Conservation (phyloP, 345 rosid species). For the Citrus medica region DNA sequence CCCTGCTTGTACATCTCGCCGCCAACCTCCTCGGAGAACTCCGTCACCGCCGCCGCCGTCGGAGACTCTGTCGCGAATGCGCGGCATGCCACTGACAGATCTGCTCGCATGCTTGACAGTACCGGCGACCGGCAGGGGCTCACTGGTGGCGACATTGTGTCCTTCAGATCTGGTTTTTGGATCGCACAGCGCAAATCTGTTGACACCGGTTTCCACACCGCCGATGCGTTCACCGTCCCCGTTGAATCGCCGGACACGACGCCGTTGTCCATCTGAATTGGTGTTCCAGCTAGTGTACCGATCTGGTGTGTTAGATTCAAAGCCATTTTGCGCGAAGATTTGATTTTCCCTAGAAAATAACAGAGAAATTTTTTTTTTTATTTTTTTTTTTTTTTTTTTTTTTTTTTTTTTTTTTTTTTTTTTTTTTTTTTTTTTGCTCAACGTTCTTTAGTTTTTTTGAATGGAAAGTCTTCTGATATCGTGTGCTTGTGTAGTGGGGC, state of each 20-base stretch:
- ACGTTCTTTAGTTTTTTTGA: not conserved
- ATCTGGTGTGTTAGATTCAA: slow-evolving; percentile 64
- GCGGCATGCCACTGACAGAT: slow-evolving; percentile 63
- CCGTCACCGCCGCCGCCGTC: slow-evolving; percentile 7
- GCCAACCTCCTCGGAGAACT: slow-evolving; percentile 12
- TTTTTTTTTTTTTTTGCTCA: too few species aligned
- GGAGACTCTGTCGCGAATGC: slow-evolving; percentile 42
- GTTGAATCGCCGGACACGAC: slow-evolving; percentile 30
- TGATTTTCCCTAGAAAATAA: slow-evolving; percentile 4
- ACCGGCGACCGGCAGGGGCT: slow-evolving; percentile 64
- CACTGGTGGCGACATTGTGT: slow-evolving; percentile 48
- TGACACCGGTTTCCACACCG: slow-evolving; percentile 47
- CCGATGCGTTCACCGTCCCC: slow-evolving; percentile 43
- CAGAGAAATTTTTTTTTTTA: not conserved
- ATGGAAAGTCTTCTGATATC: not conserved
- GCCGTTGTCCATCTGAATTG: slow-evolving; percentile 32
- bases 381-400: not conserved
- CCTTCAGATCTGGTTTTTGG: slow-evolving; percentile 22
- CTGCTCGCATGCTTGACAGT: slow-evolving; percentile 42
- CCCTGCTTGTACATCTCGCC: slow-evolving; percentile 33
- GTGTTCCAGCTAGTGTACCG: slow-evolving; percentile 59
- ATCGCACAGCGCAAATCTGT: slow-evolving; percentile 29
- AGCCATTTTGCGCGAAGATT: slow-evolving; percentile 42
- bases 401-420: too few species aligned
- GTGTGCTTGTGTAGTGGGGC: not conserved